phyloP scores from a whole-genome alignment of 2,329 filamentous ascomycete genomes.

The Hyphodiscus sp. region DNA sequence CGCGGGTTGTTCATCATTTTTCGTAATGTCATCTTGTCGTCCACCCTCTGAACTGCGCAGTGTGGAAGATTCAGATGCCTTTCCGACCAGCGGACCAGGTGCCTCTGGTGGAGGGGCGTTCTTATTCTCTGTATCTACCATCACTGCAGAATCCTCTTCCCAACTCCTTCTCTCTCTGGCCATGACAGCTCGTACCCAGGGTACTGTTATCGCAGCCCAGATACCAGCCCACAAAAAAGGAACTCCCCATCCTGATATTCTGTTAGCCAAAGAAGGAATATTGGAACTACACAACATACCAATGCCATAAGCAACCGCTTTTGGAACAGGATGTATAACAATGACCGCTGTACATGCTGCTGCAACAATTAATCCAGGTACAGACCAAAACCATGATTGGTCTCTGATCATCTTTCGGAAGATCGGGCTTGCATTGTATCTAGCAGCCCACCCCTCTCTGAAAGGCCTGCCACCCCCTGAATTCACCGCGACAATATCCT shows the following conservation, averaged over 20 bases:
- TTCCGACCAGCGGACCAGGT: not conserved
- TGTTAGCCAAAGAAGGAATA: constrained; percentile 1
- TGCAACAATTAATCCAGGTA: constrained; percentile 2
- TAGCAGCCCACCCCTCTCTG: constrained; percentile 3
- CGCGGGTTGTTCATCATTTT: not conserved
- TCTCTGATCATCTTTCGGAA: constrained; percentile 8
- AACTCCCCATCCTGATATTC: constrained; percentile 3
- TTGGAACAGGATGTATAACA: not conserved
- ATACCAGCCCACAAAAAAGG: constrained; percentile 11
- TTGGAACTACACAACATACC: constrained; percentile 1
- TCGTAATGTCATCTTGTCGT: not conserved
- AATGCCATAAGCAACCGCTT: not conserved
- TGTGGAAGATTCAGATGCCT: not conserved
- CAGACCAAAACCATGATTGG: not conserved
- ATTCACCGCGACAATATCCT: constrained; percentile 12
- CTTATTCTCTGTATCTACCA: not conserved
- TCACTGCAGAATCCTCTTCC: too few relatives aligned
- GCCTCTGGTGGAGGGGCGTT: not conserved
- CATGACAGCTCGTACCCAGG: constrained; percentile 5
- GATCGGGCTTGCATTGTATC: constrained; percentile 5
- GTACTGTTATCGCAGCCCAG: constrained; percentile 3
- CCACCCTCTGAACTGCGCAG: not conserved
- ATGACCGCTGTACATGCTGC: constrained; percentile 2
- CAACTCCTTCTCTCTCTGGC: not conserved
- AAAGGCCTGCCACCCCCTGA: constrained; percentile 1